Evolutionary conservation across 2,329 filamentous ascomycete species (phyloP), one percentile per base, ranked within the genome.

Genomic region (Ramularia collo-cygni): DNA sequence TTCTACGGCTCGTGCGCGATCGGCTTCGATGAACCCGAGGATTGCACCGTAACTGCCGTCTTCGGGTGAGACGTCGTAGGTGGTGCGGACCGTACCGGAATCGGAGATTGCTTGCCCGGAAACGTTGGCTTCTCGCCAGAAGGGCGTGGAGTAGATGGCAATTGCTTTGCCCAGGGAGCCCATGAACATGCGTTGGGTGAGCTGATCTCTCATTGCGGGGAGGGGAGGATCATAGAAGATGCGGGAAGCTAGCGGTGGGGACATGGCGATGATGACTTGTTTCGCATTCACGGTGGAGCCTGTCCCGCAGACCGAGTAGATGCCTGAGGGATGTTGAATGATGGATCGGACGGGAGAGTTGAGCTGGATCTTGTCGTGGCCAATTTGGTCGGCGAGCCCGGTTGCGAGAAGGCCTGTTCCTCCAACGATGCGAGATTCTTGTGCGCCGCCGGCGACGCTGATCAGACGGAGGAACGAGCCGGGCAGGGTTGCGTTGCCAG

Each of bases 1-100:
- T 33, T 58, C 56, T 2, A 57, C 27, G 2, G 34, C 44, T 49
- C 34, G 48, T 44, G 28, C 57, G 42, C 13, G 47, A 44, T 34
- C 54, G 2, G 52, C 54, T 28, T 55, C 53, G 6, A 59, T 51
- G 38, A 59, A 59, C 0, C 54, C 55, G 31, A 58, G 46, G 2
- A 59, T 42, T 2, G 53, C 49, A 1, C 55, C 54, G n/a, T 50
- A 56, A 2, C 46, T 41, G 2, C n/a, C 54, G 33, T 51, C 43
- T 1, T 34, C 41, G 3, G 49, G 50, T 1, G 49, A 48, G 27
- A 44, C 52, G 28, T 57, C 56, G 28, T 48, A 53, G 1, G 49
- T 55, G 4, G 46, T 40, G 12, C 46, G 47, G 8, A 55, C 44
- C 0, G 39, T 38, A 0, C 54, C 55, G 2, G 26, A 44, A 15